These are phyloP conservation scores for Eucalyptus sideroxylon DNA, from an alignment of 345 rosid genomes.

Conservation along the genomic window DNA sequence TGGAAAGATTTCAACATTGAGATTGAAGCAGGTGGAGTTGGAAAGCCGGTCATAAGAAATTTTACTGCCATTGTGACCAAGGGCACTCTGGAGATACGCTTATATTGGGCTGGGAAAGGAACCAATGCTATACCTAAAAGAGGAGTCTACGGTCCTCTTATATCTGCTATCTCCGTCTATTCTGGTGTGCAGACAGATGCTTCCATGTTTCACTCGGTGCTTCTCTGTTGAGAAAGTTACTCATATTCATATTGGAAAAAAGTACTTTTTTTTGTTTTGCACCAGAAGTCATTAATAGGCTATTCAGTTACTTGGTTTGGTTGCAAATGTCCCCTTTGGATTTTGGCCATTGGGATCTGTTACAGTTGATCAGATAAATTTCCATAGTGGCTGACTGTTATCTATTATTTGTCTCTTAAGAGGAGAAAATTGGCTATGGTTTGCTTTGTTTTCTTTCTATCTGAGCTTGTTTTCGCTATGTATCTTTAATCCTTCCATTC, in stretches of 20 bases:
- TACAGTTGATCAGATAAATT: background rate
- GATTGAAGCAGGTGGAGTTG: constrained; percentile 33
- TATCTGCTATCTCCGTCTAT: constrained; percentile 35
- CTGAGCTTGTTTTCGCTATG: background rate
- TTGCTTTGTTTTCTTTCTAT: background rate
- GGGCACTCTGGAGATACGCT: constrained; percentile 35
- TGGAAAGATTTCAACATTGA: constrained; percentile 40
- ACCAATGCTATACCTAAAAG: constrained; percentile 19
- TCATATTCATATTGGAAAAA: background rate
- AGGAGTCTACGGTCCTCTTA: constrained; percentile 59
- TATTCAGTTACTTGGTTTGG: background rate
- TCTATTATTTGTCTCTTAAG: background rate
- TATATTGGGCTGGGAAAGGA: constrained; percentile 62
- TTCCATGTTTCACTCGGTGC: background rate
- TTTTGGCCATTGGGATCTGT: background rate
- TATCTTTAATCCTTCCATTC: background rate
- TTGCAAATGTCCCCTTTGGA: background rate
- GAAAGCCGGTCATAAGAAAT: constrained; percentile 8
- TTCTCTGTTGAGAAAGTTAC: background rate
- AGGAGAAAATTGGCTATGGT: background rate
- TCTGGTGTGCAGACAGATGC: background rate
- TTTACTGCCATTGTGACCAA: constrained; percentile 10
- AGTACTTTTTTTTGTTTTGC: background rate
- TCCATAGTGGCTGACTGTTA: background rate
- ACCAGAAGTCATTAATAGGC: background rate